These are phyloP conservation scores for Saccharomycopsis oosterbeekiorum DNA, from an alignment of 805 yeast species.

Conservation along the genomic window DNA sequence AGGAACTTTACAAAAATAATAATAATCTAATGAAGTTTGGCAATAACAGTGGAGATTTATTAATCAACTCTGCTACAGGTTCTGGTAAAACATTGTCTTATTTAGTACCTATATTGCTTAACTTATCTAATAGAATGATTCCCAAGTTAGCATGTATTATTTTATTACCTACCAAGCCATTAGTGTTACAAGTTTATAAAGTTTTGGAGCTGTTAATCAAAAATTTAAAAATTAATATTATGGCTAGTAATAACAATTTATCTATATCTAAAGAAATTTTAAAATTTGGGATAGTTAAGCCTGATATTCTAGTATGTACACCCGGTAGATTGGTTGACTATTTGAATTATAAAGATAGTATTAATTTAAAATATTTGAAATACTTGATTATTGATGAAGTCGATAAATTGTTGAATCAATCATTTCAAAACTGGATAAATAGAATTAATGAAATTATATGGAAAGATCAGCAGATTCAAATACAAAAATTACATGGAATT, in stretches of 20 bases:
- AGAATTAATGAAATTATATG: conserved; percentile 31
- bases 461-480: conserved; percentile 24
- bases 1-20: conserved; percentile 40
- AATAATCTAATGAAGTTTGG: conserved; percentile 23
- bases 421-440: conserved; percentile 88
- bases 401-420: conserved; percentile 72
- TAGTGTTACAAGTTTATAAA: conserved; percentile 69
- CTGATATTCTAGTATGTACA: conserved; percentile 62
- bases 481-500: conserved; percentile 25
- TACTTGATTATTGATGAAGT: conserved; percentile 75
- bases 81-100: conserved; percentile 93
- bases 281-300: conserved; percentile 37
- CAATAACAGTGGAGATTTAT: conserved; percentile 52
- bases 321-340: conserved; percentile 85
- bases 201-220: conserved; percentile 50
- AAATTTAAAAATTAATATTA: conserved; percentile 59
- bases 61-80: conserved; percentile 93
- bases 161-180: conserved; percentile 83
- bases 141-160: conserved; percentile 69
- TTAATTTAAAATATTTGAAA: conserved; percentile 43
- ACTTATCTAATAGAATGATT: conserved; percentile 50
- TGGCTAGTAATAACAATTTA: conserved; percentile 43
- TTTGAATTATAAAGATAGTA: conserved; percentile 28
- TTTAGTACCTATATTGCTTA: conserved; percentile 70
- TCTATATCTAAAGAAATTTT: conserved; percentile 52